phyloP scores from a whole-genome alignment of 768 basidiomycete species.

The Amanita subjunquillea region DNA sequence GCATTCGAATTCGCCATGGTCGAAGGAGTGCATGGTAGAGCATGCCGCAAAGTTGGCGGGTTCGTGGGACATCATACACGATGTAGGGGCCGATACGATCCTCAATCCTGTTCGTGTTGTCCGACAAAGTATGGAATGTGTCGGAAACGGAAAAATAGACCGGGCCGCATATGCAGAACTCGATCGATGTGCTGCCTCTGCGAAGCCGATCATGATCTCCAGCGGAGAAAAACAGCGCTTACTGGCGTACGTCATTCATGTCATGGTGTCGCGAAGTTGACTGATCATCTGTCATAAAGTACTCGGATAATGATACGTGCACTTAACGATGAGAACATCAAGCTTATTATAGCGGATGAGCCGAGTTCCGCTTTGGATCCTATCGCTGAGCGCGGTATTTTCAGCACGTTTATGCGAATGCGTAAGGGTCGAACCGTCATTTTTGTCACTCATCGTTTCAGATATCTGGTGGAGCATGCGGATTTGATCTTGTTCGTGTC shows the following conservation, averaged over 20 bases:
- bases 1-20: not conserved
- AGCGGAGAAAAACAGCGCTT: slow-evolving; percentile 41
- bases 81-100: slow-evolving; percentile 30
- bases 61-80: slow-evolving; percentile 27
- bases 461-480: slow-evolving; percentile 35
- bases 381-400: slow-evolving; percentile 37
- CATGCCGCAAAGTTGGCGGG: slow-evolving; percentile 28
- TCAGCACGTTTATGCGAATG: slow-evolving; percentile 24
- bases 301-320: slow-evolving; percentile 36
- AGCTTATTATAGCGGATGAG: slow-evolving; percentile 46
- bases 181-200: slow-evolving; percentile 15
- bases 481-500: slow-evolving; percentile 40
- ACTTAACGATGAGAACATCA: slow-evolving; percentile 25
- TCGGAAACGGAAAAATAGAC: slow-evolving; percentile 16
- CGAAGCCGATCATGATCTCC: slow-evolving; percentile 21
- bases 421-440: slow-evolving; percentile 43
- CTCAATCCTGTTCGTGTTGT: slow-evolving; percentile 21
- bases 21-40: slow-evolving; percentile 12
- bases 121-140: slow-evolving; percentile 19
- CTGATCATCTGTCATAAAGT: slow-evolving; percentile 12
- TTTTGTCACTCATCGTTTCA: slow-evolving; percentile 47
- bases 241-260: slow-evolving; percentile 28
- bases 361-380: slow-evolving; percentile 50
- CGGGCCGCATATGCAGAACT: slow-evolving; percentile 22
- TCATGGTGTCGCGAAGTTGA: not conserved